Evolutionary conservation across 805 yeast species (phyloP).

Genomic region (Saccharomycopsis sp.): DNA sequence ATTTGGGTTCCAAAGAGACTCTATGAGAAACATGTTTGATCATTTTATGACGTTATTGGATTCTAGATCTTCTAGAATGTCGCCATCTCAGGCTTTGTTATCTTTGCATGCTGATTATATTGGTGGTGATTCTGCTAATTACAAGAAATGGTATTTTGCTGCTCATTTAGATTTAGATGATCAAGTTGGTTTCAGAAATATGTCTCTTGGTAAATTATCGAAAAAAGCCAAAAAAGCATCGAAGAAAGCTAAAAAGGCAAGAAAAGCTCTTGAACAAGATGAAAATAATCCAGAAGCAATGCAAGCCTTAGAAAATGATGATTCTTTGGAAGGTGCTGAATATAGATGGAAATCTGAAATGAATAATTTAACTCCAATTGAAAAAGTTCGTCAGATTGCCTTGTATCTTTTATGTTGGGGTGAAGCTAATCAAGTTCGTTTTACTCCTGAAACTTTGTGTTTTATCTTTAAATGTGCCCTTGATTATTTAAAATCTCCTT

Average conservation of each 20-base stretch:
- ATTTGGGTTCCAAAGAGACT: slow-evolving; percentile 88
- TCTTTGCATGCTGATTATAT: slow-evolving; percentile 82
- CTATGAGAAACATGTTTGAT: slow-evolving; percentile 87
- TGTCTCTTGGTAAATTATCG: slow-evolving; percentile 68
- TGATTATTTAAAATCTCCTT: slow-evolving; percentile 83
- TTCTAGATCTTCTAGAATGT: slow-evolving; percentile 81
- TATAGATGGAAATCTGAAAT: slow-evolving; percentile 69
- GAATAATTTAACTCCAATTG: slow-evolving; percentile 45
- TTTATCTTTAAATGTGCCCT: slow-evolving; percentile 92
- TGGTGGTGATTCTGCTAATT: slow-evolving; percentile 82
- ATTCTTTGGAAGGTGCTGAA: slow-evolving; percentile 82
- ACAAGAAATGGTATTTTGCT: slow-evolving; percentile 84
- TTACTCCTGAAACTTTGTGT: slow-evolving; percentile 84
- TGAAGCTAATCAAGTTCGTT: slow-evolving; percentile 77
- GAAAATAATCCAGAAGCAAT: slow-evolving; percentile 51
- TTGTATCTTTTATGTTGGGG: slow-evolving; percentile 66
- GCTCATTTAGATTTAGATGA: slow-evolving; percentile 85
- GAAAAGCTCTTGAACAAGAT: slow-evolving; percentile 59
- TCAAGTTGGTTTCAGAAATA: slow-evolving; percentile 74
- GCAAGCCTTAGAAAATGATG: slow-evolving; percentile 72
- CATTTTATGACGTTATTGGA: slow-evolving; percentile 80
- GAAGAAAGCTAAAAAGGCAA: slow-evolving; percentile 73
- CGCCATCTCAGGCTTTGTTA: slow-evolving; percentile 79
- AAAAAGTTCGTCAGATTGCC: slow-evolving; percentile 60
- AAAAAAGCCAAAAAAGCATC: slow-evolving; percentile 76